Conservation (phyloP, 2,329 filamentous ascomycete species). For the Penicillium sp. region DNA sequence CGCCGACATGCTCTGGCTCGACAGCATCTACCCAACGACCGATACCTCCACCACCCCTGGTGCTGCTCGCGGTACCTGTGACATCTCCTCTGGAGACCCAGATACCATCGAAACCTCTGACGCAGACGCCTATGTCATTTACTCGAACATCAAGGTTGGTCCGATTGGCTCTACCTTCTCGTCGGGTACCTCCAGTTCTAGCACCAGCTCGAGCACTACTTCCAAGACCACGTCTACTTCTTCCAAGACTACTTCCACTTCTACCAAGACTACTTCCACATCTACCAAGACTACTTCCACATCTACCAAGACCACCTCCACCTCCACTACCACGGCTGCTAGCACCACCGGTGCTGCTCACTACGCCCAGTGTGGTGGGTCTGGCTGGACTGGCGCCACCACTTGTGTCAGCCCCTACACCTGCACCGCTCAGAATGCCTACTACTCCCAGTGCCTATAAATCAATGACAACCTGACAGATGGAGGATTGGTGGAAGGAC, state of each 20-base stretch:
- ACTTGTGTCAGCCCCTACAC: conserved; percentile 33
- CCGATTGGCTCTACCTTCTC: conserved; percentile 56
- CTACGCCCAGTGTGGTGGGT: conserved; percentile 37
- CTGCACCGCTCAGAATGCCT: conserved; percentile 34
- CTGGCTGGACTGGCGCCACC: conserved; percentile 34
- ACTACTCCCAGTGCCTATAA: conserved; percentile 42
- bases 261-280: conserved; percentile 8
- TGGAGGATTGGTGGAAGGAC: not conserved
- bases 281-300: conserved; percentile 5
- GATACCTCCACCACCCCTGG: conserved; percentile 47
- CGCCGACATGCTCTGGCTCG: conserved; percentile 73
- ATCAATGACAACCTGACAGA: not conserved
- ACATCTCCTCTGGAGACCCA: conserved; percentile 54
- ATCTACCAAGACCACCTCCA: conserved; percentile 4
- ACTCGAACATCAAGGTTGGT: conserved; percentile 62
- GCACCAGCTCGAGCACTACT: conserved; percentile 2
- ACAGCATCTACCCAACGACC: conserved; percentile 61
- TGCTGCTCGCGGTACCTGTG: conserved; percentile 56
- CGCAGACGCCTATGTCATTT: conserved; percentile 54
- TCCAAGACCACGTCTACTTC: conserved; percentile 10
- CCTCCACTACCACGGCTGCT: conserved; percentile 6
- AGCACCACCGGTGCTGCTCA: conserved; percentile 20
- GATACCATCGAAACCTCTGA: conserved; percentile 48
- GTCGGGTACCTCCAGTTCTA: conserved; percentile 45
- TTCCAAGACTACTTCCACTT: conserved; percentile 7